Evolutionary conservation across 2,329 filamentous ascomycete species (phyloP), one percentile per base, ranked within the genome.

Genomic region (Fusarium sp.): DNA sequence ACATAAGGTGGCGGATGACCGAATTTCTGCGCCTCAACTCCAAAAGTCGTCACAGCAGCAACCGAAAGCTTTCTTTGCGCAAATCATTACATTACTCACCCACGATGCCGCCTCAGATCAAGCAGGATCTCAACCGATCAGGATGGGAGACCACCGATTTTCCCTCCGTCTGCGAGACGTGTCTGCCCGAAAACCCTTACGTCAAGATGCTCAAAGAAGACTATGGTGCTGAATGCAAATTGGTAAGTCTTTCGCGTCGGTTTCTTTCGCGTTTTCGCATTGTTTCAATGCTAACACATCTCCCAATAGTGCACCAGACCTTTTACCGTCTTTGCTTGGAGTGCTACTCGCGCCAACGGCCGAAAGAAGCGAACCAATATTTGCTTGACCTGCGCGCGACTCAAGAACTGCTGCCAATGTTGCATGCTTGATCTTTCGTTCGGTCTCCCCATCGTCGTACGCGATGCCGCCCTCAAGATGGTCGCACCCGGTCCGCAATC

Each of bases 131-230:
- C 45, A 97, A 98, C 81, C 89, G 96, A 53, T 96, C 94, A 18
- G 96, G 96, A 61, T 97, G 94, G 94, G 96, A 99, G 81, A 91
- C 93, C 31, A 96, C 93, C 47, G 93, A 96, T 79, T 94, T 96
- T 75, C 93, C 93, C 11, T 94, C 91, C 4, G 91, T 96, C 33
- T 96, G 89, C 83, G 96, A 99, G 80, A 94, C 90, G 76, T 99
- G 96, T 78, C 87, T 99, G 4, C 94, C 95, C 17, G 94, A 97
- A 65, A 98, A 98, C 74, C 95, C 95, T 3, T 99, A 97, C 76
- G 96, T 99, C 41, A 96, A 98, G 80, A 98, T 99, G 94, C 85
- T 99, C 63, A 99, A 99, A 81, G 94, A 98, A 77, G 95, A 99
- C 79, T 90, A 96, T 75, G 96, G 94, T 73, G 92, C 91, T 58